Percentiles rank a stretch among this genome's conserved stretches.
Evolutionary conservation across 2,329 filamentous ascomycete species (phyloP).

Genomic region (Pseudogymnoascus sp.): DNA sequence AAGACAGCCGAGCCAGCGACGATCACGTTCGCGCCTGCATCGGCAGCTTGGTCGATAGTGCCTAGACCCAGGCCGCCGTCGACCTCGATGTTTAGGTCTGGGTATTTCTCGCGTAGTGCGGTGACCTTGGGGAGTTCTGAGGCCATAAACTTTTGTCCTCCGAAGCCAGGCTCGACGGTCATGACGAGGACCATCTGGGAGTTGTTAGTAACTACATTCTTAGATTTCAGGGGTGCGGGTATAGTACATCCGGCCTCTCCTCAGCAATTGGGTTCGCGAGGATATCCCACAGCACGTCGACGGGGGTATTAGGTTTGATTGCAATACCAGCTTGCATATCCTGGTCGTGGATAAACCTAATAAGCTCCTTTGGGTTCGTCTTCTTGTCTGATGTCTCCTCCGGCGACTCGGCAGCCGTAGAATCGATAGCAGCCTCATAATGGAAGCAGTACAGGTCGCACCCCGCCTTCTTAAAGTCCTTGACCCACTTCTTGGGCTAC

Average conservation of each 20-base stretch:
- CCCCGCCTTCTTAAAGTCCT: slow-evolving; percentile 85
- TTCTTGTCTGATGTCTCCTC: slow-evolving; percentile 57
- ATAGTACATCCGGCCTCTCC: slow-evolving; percentile 80
- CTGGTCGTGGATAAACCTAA: slow-evolving; percentile 80
- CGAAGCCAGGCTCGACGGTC: slow-evolving; percentile 96
- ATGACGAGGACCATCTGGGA: slow-evolving; percentile 92
- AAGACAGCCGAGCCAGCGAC: slow-evolving; percentile 96
- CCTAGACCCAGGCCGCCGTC: slow-evolving; percentile 82
- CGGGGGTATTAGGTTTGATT: slow-evolving; percentile 85
- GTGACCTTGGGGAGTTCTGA: slow-evolving; percentile 90
- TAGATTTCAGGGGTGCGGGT: not conserved
- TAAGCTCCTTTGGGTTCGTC: slow-evolving; percentile 76
- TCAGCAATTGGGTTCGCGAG: slow-evolving; percentile 62
- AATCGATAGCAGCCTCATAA: slow-evolving; percentile 85
- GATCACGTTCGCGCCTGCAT: slow-evolving; percentile 95
- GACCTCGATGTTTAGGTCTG: slow-evolving; percentile 92
- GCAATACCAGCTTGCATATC: slow-evolving; percentile 90
- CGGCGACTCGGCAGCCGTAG: slow-evolving; percentile 74
- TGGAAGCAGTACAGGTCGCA: slow-evolving; percentile 99
- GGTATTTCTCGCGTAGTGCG: slow-evolving; percentile 74
- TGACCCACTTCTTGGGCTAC: slow-evolving; percentile 98
- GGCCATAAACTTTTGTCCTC: slow-evolving; percentile 97
- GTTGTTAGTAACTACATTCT: slow-evolving; percentile 11
- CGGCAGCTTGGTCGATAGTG: slow-evolving; percentile 89
- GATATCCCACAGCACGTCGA: slow-evolving; percentile 88